Percentiles rank a stretch among this genome's conserved stretches.
Evolutionary conservation across 1,284 basidiomycete species (phyloP).

Genomic region (Marasmius sp.): DNA sequence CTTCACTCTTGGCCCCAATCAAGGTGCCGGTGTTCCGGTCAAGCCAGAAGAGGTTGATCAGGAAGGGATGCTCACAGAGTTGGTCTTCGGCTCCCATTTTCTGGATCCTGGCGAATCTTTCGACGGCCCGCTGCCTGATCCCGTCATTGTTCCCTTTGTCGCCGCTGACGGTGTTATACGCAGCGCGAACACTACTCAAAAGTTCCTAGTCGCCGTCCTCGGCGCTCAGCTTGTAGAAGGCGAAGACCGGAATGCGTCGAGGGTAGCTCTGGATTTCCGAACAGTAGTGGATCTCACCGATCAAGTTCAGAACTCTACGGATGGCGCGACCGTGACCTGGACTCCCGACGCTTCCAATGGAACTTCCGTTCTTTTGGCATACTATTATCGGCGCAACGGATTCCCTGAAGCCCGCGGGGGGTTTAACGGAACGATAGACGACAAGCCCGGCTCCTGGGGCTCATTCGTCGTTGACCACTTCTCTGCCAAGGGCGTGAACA

Average conservation of each 20-base stretch:
- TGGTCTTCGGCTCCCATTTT: conserved; percentile 17
- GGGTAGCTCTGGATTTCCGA: conserved; percentile 16
- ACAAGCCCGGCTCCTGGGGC: conserved; percentile 18
- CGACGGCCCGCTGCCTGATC: conserved; percentile 11
- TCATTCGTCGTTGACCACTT: conserved; percentile 19
- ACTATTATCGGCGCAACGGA: conserved; percentile 18
- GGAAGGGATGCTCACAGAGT: conserved; percentile 18
- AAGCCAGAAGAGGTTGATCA: conserved; percentile 15
- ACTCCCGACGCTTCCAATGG: conserved; percentile 9
- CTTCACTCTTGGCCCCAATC: conserved; percentile 15
- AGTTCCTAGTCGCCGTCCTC: conserved; percentile 15
- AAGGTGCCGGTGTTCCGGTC: conserved; percentile 17
- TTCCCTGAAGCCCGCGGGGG: conserved; percentile 15
- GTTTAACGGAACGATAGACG: conserved; percentile 11
- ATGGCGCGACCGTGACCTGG: conserved; percentile 6
- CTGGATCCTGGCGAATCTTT: conserved; percentile 12
- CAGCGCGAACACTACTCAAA: conserved; percentile 15
- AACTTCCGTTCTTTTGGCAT: conserved; percentile 15
- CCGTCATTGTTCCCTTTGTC: conserved; percentile 10
- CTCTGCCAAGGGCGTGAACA: conserved; percentile 16
- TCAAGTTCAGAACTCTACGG: conserved; percentile 7
- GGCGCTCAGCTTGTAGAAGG: conserved; percentile 15
- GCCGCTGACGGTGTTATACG: conserved; percentile 7
- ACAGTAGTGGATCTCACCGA: conserved; percentile 17
- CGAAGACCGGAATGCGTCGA: conserved; percentile 3